Evolutionary conservation across 768 basidiomycete species (phyloP).

Genomic region (Leccinum incarnatum): DNA sequence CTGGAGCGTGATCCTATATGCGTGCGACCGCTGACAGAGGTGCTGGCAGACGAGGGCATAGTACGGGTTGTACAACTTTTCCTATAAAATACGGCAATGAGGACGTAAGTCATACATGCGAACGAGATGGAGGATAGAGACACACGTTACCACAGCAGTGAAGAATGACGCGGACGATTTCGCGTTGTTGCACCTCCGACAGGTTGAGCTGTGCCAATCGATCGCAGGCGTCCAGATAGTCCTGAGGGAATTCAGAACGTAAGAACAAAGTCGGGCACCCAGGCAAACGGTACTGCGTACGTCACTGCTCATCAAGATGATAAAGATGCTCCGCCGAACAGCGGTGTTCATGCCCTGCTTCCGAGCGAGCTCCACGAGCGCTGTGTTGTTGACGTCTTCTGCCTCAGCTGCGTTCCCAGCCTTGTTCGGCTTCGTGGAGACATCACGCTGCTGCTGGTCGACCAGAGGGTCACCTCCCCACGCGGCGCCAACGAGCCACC

Average conservation of each 20-base stretch:
- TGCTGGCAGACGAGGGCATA: slow-evolving; percentile 88
- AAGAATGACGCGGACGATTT: slow-evolving; percentile 87
- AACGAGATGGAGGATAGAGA: background rate
- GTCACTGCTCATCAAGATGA: slow-evolving; percentile 93
- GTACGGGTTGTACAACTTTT: slow-evolving; percentile 92
- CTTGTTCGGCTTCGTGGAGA: slow-evolving; percentile 19
- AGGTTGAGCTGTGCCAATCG: slow-evolving; percentile 81
- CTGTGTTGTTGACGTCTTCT: slow-evolving; percentile 34
- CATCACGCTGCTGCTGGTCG: slow-evolving; percentile 55
- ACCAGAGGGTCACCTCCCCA: slow-evolving; percentile 92
- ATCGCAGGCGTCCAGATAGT: slow-evolving; percentile 95
- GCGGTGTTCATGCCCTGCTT: slow-evolving; percentile 99
- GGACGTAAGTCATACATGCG: background rate
- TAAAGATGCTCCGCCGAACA: slow-evolving; percentile 85
- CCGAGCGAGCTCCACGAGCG: slow-evolving; percentile 75
- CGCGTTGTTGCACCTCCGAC: slow-evolving; percentile 89
- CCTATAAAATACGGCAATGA: slow-evolving; percentile 38
- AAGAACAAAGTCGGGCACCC: background rate
- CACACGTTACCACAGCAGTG: slow-evolving; percentile 90
- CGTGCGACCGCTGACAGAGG: slow-evolving; percentile 74
- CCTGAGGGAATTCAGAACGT: slow-evolving; percentile 46
- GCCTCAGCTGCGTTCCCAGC: slow-evolving; percentile 27
- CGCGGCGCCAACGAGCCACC: slow-evolving; percentile 98
- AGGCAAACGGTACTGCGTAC: slow-evolving; percentile 42
- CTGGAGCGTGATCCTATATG: slow-evolving; percentile 89